phyloP scores from a whole-genome alignment of 1,284 basidiomycete species.

The Flammula alnicola region DNA sequence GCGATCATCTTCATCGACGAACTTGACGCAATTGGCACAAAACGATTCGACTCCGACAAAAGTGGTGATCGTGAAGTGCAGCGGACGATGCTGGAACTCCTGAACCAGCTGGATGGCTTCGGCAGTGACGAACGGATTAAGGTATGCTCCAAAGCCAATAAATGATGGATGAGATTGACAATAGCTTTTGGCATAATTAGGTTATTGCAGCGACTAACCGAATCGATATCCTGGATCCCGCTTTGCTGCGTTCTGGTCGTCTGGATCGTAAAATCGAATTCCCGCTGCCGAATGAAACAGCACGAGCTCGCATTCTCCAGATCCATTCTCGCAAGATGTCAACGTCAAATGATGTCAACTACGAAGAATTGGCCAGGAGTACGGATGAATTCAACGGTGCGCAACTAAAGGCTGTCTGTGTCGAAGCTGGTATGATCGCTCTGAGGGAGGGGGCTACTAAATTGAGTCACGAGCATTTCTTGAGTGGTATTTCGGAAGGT shows the following conservation, averaged over 20 bases:
- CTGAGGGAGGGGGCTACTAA: conserved; percentile 92
- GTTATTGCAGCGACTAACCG: conserved; percentile 99
- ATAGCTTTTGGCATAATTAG: conserved; percentile 42
- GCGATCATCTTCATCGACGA: conserved; percentile 99
- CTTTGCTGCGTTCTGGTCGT: conserved; percentile 95
- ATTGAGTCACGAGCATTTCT: conserved; percentile 91
- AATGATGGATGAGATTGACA: conserved; percentile 10
- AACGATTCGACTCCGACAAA: conserved; percentile 97
- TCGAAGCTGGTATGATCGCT: conserved; percentile 99
- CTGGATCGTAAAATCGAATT: conserved; percentile 97
- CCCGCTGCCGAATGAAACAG: conserved; percentile 92
- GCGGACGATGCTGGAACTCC: conserved; percentile 98
- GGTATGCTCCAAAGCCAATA: conserved; percentile 46
- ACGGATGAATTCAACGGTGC: conserved; percentile 99
- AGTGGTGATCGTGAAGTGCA: conserved; percentile 99
- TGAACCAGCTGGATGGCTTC: conserved; percentile 98
- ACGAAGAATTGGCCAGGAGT: conserved; percentile 85
- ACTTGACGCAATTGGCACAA: conserved; percentile 96
- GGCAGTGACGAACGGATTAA: conserved; percentile 97
- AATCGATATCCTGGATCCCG: conserved; percentile 98
- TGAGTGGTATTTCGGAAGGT: conserved; percentile 92
- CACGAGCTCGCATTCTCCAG: conserved; percentile 93
- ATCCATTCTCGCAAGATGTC: conserved; percentile 98
- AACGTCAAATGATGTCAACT: conserved; percentile 83
- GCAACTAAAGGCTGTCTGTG: conserved; percentile 93